These are phyloP conservation scores for Penicillium flavigenum DNA, from an alignment of 495 filamentous ascomycete genomes.

Conservation along the genomic window DNA sequence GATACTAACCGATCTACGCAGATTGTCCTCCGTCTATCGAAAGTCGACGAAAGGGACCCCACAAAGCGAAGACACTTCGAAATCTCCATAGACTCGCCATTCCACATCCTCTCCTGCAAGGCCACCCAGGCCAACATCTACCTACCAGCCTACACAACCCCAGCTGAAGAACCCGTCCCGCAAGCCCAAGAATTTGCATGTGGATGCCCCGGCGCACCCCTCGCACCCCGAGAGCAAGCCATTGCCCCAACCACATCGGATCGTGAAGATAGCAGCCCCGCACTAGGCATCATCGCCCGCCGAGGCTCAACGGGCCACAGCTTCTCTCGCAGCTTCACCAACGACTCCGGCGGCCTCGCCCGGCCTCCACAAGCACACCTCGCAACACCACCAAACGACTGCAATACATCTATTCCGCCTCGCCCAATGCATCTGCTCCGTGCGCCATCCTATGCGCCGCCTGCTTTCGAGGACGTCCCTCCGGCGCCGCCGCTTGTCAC, in stretches of 20 bases:
- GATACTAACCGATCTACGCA: conserved; percentile 35
- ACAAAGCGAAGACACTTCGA: conserved; percentile 90
- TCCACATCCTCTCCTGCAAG: conserved; percentile 91
- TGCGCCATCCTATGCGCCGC: conserved; percentile 85
- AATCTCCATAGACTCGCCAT: conserved; percentile 97
- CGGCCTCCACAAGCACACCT: conserved; percentile 51
- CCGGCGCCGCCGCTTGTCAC: conserved; percentile 83
- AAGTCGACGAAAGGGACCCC: conserved; percentile 76
- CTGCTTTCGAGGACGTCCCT: conserved; percentile 82
- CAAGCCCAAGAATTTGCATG: conserved; percentile 61
- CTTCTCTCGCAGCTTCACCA: conserved; percentile 48
- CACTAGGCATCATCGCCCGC: conserved; percentile 16
- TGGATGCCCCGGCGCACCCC: conserved; percentile 71
- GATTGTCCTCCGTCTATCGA: conserved; percentile 96
- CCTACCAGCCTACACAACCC: conserved; percentile 78
- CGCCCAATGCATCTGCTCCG: conserved; percentile 88
- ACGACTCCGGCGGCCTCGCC: conserved; percentile 45
- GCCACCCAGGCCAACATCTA: conserved; percentile 89
- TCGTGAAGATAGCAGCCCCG: conserved; percentile 26
- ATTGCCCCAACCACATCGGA: conserved; percentile 35
- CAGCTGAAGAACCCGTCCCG: conserved; percentile 48
- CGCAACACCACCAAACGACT: conserved; percentile 44
- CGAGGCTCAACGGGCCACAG: conserved; percentile 21
- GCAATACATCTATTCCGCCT: conserved; percentile 19
- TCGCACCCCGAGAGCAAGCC: conserved; percentile 40